phyloP scores from a whole-genome alignment of 441 rosid genomes.

The Eruca vesicaria region DNA sequence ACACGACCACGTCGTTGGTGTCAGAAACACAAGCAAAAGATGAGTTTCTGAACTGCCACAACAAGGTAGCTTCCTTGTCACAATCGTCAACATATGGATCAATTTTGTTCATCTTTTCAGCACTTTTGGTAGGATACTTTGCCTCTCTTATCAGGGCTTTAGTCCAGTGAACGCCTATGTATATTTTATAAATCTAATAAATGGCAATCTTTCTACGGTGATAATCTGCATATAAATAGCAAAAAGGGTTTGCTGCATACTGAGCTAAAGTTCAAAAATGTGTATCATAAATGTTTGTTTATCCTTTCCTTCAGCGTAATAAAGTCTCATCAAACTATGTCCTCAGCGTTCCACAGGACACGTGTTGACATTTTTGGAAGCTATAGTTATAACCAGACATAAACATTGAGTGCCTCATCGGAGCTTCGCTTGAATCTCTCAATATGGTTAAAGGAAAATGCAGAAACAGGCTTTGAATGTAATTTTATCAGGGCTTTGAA shows the following conservation, averaged over 20 bases:
- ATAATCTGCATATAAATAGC: conserved; percentile 1
- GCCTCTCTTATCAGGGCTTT: conserved; percentile 40
- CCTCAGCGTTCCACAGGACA: not conserved
- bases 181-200: conserved; percentile 10
- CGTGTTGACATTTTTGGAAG: not conserved
- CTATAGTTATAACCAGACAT: not conserved
- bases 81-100: conserved; percentile 49
- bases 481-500: conserved; percentile 61
- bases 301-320: not conserved
- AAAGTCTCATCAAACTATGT: not conserved
- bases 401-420: not conserved
- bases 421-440: conserved; percentile 7
- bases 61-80: conserved; percentile 86
- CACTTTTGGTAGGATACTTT: conserved; percentile 54
- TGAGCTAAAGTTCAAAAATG: not conserved
- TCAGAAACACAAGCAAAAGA: conserved; percentile 45
- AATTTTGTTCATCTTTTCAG: conserved; percentile 42
- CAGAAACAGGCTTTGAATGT: conserved; percentile 39
- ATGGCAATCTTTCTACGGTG: not conserved
- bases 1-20: conserved; percentile 40
- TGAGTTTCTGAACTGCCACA: conserved; percentile 36
- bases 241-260: not conserved
- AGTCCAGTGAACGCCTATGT: conserved; percentile 27
- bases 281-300: not conserved
- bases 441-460: too few relatives aligned